A percentile compares a stretch with the other conserved stretches of the same genome.
Evolutionary conservation across 31 red algal genomes (phyloP).

Genomic region (Odonthalia washingtoniensis): DNA sequence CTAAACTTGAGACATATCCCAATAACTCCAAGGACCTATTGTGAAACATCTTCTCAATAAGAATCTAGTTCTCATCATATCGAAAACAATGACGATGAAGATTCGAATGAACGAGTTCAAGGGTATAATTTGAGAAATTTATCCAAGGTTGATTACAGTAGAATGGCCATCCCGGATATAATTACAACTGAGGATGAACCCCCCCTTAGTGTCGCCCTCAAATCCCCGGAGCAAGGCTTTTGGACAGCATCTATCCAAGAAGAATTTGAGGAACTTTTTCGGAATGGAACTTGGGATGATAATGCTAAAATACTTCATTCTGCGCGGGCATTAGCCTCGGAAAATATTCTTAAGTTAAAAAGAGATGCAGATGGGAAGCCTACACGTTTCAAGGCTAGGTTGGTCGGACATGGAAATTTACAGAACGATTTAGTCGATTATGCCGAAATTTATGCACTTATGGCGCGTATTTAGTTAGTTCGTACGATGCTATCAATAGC

Average conservation of each 20-base stretch:
- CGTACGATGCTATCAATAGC: background rate
- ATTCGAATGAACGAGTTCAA: too few relatives aligned
- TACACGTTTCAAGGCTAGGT: slow-evolving; percentile 3
- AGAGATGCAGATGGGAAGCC: slow-evolving; percentile 4
- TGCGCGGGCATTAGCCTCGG: background rate
- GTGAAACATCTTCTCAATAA: too few relatives aligned
- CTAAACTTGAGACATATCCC: too few relatives aligned
- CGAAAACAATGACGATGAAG: too few relatives aligned
- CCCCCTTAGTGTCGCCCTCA: slow-evolving; percentile 12
- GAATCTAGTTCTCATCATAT: too few relatives aligned
- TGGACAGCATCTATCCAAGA: slow-evolving; percentile 34
- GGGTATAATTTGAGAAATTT: too few relatives aligned
- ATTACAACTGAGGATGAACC: slow-evolving; percentile 34
- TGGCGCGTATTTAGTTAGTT: slow-evolving; percentile 21
- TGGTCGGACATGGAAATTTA: background rate
- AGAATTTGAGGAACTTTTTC: slow-evolving; percentile 16
- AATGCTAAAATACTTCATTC: background rate
- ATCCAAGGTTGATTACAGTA: too few relatives aligned
- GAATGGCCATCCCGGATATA: background rate
- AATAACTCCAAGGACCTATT: too few relatives aligned
- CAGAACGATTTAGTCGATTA: slow-evolving; percentile 3
- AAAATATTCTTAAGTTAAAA: slow-evolving; percentile 5
- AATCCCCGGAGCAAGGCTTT: slow-evolving; percentile 6
- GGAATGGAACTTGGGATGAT: background rate
- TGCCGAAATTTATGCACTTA: slow-evolving; percentile 17